Percentiles rank a stretch among this genome's conserved stretches.
These are phyloP conservation scores for Saccharomyces eubayanus DNA, from an alignment of 805 yeast genomes.

Conservation along the genomic window DNA sequence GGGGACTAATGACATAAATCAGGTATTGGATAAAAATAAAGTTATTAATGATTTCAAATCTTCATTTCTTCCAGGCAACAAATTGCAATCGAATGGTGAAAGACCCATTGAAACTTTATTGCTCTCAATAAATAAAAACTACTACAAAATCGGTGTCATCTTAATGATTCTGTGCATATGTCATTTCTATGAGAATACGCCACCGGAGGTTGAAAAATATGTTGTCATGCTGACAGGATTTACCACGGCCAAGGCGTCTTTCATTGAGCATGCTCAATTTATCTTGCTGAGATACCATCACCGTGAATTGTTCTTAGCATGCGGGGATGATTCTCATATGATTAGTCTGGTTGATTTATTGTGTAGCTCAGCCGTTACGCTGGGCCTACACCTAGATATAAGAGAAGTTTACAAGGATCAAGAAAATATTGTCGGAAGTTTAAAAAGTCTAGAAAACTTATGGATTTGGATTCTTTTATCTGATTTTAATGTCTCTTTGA, in stretches of 20 bases:
- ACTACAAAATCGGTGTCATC: slow-evolving; percentile 24
- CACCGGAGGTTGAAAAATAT: slow-evolving; percentile 16
- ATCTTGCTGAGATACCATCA: slow-evolving; percentile 14
- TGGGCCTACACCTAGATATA: slow-evolving; percentile 24
- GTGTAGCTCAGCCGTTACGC: slow-evolving; percentile 11
- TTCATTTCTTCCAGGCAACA: slow-evolving; percentile 8
- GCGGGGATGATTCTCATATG: slow-evolving; percentile 22
- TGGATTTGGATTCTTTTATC: slow-evolving; percentile 22
- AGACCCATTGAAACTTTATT: slow-evolving; percentile 6
- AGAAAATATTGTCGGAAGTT: slow-evolving; percentile 15
- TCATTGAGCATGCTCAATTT: slow-evolving; percentile 24
- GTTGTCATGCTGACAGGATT: slow-evolving; percentile 22
- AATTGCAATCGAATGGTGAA: slow-evolving; percentile 4
- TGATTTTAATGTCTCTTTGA: slow-evolving; percentile 21
- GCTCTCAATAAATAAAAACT: slow-evolving; percentile 16
- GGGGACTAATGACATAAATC: slow-evolving; percentile 7
- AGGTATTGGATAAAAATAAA: slow-evolving; percentile 16
- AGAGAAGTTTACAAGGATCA: slow-evolving; percentile 10
- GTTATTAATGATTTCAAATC: slow-evolving; percentile 17
- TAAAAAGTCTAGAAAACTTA: slow-evolving; percentile 15
- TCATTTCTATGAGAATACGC: slow-evolving; percentile 11
- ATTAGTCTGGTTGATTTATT: slow-evolving; percentile 10
- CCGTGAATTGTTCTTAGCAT: slow-evolving; percentile 3
- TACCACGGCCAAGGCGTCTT: slow-evolving; percentile 21
- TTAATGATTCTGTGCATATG: slow-evolving; percentile 17